Evolutionary conservation across 2,329 filamentous ascomycete genomes (phyloP).

Genomic region (Aspergillus texensis): DNA sequence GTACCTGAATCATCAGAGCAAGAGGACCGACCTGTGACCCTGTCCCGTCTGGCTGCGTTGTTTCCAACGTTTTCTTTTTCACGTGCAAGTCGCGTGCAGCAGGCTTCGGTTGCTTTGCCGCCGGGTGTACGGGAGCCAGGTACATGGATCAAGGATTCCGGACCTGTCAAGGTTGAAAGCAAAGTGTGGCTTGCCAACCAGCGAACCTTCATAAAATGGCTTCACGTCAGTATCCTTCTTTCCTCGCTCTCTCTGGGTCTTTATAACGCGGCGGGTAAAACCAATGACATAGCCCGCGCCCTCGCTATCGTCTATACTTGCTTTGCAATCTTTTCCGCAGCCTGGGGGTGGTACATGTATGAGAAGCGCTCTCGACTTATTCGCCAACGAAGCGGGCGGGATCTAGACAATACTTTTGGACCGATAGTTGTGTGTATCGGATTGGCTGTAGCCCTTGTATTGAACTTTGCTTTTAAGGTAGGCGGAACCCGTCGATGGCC

Average conservation of each 20-base stretch:
- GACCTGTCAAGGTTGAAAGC: conserved; percentile 88
- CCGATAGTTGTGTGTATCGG: conserved; percentile 82
- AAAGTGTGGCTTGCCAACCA: conserved; percentile 99
- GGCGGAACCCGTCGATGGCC: conserved; percentile 5
- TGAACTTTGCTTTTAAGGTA: conserved; percentile 86
- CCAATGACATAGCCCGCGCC: conserved; percentile 71
- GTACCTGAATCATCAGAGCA: conserved; percentile 31
- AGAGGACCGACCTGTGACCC: conserved; percentile 49
- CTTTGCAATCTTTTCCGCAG: conserved; percentile 79
- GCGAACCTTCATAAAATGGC: conserved; percentile 97
- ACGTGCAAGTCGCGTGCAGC: conserved; percentile 66
- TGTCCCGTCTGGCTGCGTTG: conserved; percentile 66
- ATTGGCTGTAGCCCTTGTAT: conserved; percentile 72
- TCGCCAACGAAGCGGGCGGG: conserved; percentile 79
- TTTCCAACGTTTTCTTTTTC: conserved; percentile 82
- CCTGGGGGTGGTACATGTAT: conserved; percentile 87
- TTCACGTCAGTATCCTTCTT: conserved; percentile 88
- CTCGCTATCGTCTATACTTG: conserved; percentile 82
- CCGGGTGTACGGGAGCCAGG: conserved; percentile 85
- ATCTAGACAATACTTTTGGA: conserved; percentile 87
- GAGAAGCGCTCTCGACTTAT: conserved; percentile 78
- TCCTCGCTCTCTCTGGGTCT: conserved; percentile 80
- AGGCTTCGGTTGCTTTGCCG: conserved; percentile 64
- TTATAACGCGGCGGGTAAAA: conserved; percentile 80
- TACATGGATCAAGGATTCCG: conserved; percentile 91